Base-by-base conservation (phyloP, 1,284 basidiomycete species). In the Wallemia ichthyophaga region DNA sequence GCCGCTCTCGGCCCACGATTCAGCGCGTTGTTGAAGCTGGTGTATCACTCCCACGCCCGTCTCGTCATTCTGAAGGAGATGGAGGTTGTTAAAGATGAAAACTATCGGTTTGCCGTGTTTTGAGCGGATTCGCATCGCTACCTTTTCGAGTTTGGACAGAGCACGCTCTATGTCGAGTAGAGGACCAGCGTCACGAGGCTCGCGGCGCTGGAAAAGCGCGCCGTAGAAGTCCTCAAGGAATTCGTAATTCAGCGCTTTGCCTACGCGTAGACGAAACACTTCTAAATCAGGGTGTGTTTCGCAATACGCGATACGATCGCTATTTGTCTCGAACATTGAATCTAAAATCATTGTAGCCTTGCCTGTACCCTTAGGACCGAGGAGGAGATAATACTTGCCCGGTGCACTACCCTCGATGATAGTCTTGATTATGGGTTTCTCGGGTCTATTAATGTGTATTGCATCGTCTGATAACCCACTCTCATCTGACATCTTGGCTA, bases 291-390 rank as follows among this genome's bases (percentile, higher is more conserved):
- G 77, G 66, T 80, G 78, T 1, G 76, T 78, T 66, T 76, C 75
- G 60, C 73, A 74, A 62, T 76, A 69, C 2, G 73, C 70, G 25
- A 59, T 60, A 62, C 26, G 57, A 60, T 87, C 83, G 1, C 84
- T 84, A 61, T 79, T 71, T 61, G 79, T 78, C 5, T 75, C 73
- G 24, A 75, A 70, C 83, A 88, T 85, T 0, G 81, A 76, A 63
- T 86, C 82, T 59, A 85, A 75, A 60, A 87, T 75, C 82, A 85
- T 81, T 0, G 81, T 83, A 1, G 79, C 79, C 71, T 86, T 85
- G 21, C 78, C 78, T 2, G 75, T 75, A 19, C 79, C 78, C 73
- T 86, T 88, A 2, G 81, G 76, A 1, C 82, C 83, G 55, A 86
- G 73, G 25, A 85, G 68, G 61, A 86, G 73, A 67, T 78, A 85